phyloP scores from a whole-genome alignment of 768 basidiomycete genomes.

The Boletus tylopilopsis region DNA sequence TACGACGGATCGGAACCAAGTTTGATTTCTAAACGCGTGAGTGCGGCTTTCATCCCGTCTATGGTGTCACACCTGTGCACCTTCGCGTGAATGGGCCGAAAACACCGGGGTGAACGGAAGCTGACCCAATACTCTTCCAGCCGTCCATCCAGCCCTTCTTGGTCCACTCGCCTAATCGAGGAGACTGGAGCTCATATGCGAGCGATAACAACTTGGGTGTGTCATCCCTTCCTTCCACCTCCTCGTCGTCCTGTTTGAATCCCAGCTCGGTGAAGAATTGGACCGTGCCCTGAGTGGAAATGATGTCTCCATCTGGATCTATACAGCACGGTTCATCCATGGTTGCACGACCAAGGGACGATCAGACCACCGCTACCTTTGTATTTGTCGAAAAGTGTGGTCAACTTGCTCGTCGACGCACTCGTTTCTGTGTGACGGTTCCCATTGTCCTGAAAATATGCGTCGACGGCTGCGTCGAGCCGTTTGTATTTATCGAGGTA shows the following conservation, averaged over 20 bases:
- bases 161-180: slow-evolving; percentile 67
- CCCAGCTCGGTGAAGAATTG: slow-evolving; percentile 47
- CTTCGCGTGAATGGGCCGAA: slow-evolving; percentile 2
- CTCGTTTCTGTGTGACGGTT: slow-evolving; percentile 9
- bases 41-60: slow-evolving; percentile 51
- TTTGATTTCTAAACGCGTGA: slow-evolving; percentile 53
- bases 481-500: slow-evolving; percentile 69
- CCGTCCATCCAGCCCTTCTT: slow-evolving; percentile 74
- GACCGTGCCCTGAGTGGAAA: slow-evolving; percentile 78
- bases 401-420: slow-evolving; percentile 53
- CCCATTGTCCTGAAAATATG: slow-evolving; percentile 54
- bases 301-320: slow-evolving; percentile 61
- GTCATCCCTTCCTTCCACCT: slow-evolving; percentile 69
- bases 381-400: slow-evolving; percentile 60
- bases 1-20: slow-evolving; percentile 64
- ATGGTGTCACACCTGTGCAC: slow-evolving; percentile 60
- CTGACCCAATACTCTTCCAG: slow-evolving; percentile 72
- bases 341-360: not conserved
- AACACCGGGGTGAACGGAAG: slow-evolving; percentile 4
- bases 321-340: slow-evolving; percentile 1
- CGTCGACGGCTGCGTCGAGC: slow-evolving; percentile 69
- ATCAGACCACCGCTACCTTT: slow-evolving; percentile 44
- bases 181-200: slow-evolving; percentile 78
- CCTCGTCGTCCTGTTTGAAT: slow-evolving; percentile 37
- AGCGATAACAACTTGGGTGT: slow-evolving; percentile 72